Evolutionary conservation across 2,329 filamentous ascomycete genomes (phyloP), one percentile per base, ranked within the genome.

Genomic region (Fusarium decemcellulare): DNA sequence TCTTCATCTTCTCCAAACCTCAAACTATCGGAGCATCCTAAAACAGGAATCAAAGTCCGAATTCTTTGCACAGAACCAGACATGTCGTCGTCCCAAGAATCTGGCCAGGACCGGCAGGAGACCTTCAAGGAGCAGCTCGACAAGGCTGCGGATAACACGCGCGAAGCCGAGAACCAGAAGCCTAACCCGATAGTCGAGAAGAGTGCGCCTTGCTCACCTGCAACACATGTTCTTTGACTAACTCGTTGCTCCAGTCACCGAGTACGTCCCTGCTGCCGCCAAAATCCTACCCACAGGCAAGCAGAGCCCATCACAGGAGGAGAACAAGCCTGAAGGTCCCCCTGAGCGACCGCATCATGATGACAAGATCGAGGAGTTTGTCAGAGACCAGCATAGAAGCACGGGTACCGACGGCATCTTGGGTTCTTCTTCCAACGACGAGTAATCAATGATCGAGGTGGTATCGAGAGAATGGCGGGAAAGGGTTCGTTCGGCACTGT

Each of bases 381-480:
- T 88, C 34, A 80, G 83, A 52, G 84, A 87, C 51, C 85, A 87
- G 76, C 84, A 88, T 70, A 75, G 81, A 40, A 87, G 85, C 74
- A 83, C 81, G 63, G 77, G 72, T 32, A 68, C 76, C 11, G 75
- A 79, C 27, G 74, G 72, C 8, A 47, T 76, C 18, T 59, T 75
- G 53, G 74, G 60, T 34, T 18, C 44, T 11, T 55, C 53, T 43
- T 42, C 68, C 16, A 66, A 61, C 9, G 68, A 72, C 34, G 56
- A 67, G 48, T 72, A 42, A 70, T 39, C 16, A 14, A 44, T 6
- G 10, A 16, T 15, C 18, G n/a, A 14, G 7, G 2, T 16, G n/a
- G 8, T 12, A 15, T 48, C 10, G 51, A 29, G 51, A 29, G 8
- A 29, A 46, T 4, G 16, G 9, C 30, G 50, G 4, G 29, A 23